Evolutionary conservation across 352 stramenopile species (phyloP).

Genomic region (Pythium aquatile): DNA sequence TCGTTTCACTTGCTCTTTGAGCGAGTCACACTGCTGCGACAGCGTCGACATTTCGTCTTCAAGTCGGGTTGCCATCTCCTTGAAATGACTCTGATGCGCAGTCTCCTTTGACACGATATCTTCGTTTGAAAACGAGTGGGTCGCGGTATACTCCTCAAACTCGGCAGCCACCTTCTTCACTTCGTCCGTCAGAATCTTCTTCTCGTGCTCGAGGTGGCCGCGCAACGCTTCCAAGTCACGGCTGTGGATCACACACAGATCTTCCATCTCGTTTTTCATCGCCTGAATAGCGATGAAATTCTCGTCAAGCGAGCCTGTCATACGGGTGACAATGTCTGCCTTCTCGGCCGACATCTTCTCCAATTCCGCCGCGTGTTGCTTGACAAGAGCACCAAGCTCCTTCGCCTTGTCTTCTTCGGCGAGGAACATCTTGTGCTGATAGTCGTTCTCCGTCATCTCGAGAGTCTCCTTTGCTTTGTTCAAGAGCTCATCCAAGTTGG

Average conservation of each 20-base stretch:
- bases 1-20: conserved; percentile 17
- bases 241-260: conserved; percentile 10
- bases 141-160: conserved; percentile 4
- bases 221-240: neutral
- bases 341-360: conserved; percentile 17
- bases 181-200: neutral
- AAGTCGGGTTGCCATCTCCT: neutral
- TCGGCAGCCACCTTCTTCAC: neutral
- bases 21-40: conserved; percentile 21
- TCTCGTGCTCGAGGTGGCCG: conserved; percentile 1
- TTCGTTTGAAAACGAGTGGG: conserved; percentile 12
- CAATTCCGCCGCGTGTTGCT: conserved; percentile 8
- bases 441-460: neutral
- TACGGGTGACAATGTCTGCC: conserved; percentile 27
- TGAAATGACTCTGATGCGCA: neutral
- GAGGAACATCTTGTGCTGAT: neutral
- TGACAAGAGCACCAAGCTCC: neutral
- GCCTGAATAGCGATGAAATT: conserved; percentile 39
- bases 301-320: conserved; percentile 39
- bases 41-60: conserved; percentile 8
- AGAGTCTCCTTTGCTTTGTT: neutral
- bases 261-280: conserved; percentile 26
- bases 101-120: conserved; percentile 8
- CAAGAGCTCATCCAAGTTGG: neutral
- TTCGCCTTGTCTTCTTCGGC: neutral